Percentiles rank a stretch among this genome's conserved stretches.
Conservation (phyloP, 1,284 basidiomycete species). For the Naganishia liquefaciens region DNA sequence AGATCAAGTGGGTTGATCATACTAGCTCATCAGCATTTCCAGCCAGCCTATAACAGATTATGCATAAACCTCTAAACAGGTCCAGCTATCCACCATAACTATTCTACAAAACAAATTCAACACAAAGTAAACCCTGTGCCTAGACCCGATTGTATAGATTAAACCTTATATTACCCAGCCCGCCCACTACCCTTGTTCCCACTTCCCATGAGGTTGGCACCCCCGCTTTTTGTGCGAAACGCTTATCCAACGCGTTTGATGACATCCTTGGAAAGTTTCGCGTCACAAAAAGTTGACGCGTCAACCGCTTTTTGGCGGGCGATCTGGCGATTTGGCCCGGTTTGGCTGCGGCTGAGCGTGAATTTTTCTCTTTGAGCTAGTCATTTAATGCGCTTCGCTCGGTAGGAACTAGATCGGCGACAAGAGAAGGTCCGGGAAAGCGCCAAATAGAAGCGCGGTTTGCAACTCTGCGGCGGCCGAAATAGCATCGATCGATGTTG, state of each 20-base stretch:
- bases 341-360: background rate
- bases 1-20: slow-evolving; percentile 1
- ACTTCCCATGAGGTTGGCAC: background rate
- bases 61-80: slow-evolving; percentile 13
- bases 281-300: background rate
- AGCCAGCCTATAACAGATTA: background rate
- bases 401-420: too few species aligned
- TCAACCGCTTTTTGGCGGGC: background rate
- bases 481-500: too few species aligned
- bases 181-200: background rate
- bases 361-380: too few species aligned
- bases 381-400: too few species aligned
- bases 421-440: too few species aligned
- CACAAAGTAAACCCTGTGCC: background rate
- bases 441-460: background rate
- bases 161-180: background rate
- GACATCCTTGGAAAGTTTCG: background rate
- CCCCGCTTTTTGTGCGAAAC: background rate
- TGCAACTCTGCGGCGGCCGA: background rate
- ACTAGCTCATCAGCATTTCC: slow-evolving; percentile 5
- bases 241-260: background rate
- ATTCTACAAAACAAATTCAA: background rate
- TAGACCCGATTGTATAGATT: background rate
- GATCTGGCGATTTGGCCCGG: background rate
- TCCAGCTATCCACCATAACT: background rate